Evolutionary conservation across 2,329 filamentous ascomycete genomes (phyloP).

Genomic region (Fusarium multiceps): DNA sequence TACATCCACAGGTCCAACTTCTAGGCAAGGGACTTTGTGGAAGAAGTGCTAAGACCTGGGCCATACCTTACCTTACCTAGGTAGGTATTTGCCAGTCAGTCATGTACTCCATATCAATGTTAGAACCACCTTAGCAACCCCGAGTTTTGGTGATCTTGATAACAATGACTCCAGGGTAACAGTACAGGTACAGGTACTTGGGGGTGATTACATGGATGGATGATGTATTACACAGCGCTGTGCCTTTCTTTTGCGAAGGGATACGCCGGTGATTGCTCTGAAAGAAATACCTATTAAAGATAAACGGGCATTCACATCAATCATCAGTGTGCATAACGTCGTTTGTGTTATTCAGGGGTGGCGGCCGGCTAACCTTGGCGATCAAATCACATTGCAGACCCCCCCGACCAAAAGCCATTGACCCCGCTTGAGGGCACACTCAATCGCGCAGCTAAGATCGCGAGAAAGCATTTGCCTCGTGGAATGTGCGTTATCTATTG

Average conservation of each 20-base stretch:
- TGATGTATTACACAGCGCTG: background rate
- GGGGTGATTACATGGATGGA: background rate
- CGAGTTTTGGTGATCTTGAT: background rate
- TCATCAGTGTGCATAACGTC: constrained; percentile 14
- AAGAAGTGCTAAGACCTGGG: background rate
- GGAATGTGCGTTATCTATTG: constrained; percentile 33
- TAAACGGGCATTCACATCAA: constrained; percentile 2
- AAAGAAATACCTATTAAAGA: background rate
- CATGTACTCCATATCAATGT: background rate
- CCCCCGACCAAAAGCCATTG: constrained; percentile 17
- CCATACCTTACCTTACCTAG: no score
- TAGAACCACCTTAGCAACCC: background rate
- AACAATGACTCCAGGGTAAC: constrained; percentile 12
- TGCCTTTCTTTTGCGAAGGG: constrained; percentile 15
- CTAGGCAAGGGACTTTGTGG: constrained; percentile 6
- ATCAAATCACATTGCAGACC: constrained; percentile 22
- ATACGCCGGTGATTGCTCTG: constrained; percentile 8
- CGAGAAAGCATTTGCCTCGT: constrained; percentile 30
- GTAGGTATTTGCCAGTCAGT: background rate
- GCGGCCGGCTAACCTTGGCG: constrained; percentile 15
- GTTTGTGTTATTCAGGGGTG: constrained; percentile 30
- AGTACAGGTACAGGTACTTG: background rate
- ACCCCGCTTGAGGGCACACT: constrained; percentile 35
- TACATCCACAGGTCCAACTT: constrained; percentile 2
- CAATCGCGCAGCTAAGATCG: constrained; percentile 33